Evolutionary conservation across 805 yeast genomes (phyloP), one percentile per base, ranked within the genome.

Genomic region (Saccharomycopsis sp.): DNA sequence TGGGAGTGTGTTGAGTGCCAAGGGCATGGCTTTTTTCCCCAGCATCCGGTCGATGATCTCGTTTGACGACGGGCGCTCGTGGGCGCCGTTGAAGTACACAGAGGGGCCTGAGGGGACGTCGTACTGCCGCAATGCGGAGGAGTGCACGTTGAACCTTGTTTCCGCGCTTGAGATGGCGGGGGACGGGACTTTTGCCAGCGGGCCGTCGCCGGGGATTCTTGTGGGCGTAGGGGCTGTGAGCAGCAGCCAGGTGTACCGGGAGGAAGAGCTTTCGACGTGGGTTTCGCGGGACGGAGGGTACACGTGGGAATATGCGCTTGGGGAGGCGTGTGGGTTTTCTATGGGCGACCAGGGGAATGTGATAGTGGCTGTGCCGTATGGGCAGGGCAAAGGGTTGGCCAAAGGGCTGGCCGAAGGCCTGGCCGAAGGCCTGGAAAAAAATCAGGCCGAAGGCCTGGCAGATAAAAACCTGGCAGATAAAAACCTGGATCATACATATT

Each of bases 261-360:
- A 53, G 63, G 34, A 55, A 53, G 37, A 55, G 65, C 1, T 68
- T 67, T 51, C 69, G 64, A 82, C 94, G 1, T 90, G 75, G 67
- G 67, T 88, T 5, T 86, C 96, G 0, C 73, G 85, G 57, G 90
- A 89, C 71, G 91, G 89, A 24, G 96, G 97, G 24, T 65, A 75
- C n/a, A 73, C 85, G 0, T 89, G 96, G 96, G 69, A 71, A 24
- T 67, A 73, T 57, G 79, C 83, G 1, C 64, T 82, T 14, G 80
- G 81, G 24, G 78, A 75, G 50, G 80, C 88, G 1, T 74, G 80
- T 44, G 60, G 75, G 2, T 81, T 79, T 61, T 76, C 83, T 1
- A 83, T 82, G 71, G 96, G 92, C 52, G 95, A 89, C 69, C 81
- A 79, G 59, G 97, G 96, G 37, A 87, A 89, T 65, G 69, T 89